Conservation (phyloP, 352 stramenopile species). For the Thraustochytrium sp. region DNA sequence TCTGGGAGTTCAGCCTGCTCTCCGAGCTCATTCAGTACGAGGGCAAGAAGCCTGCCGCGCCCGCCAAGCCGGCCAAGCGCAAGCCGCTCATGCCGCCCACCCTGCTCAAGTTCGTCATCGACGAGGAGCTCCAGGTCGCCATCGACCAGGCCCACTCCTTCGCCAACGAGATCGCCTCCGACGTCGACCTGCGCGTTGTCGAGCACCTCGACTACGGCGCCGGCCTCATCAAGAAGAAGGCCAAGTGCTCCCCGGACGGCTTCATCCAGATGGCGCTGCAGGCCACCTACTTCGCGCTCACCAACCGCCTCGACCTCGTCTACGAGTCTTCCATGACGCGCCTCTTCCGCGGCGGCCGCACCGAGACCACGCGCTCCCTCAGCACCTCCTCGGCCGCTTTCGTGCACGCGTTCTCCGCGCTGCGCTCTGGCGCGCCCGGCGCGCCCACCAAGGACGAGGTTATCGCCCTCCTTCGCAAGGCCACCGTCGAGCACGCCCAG, state of each 20-base stretch:
- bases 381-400: constrained; percentile 84
- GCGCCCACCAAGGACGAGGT: constrained; percentile 48
- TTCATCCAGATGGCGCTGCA: constrained; percentile 97
- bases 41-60: not conserved
- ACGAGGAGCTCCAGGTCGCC: constrained; percentile 64
- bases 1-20: constrained; percentile 72
- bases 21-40: not conserved
- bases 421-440: not conserved
- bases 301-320: constrained; percentile 80
- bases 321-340: constrained; percentile 95
- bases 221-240: constrained; percentile 84
- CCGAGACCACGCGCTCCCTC: constrained; percentile 61
- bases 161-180: constrained; percentile 64
- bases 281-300: constrained; percentile 89
- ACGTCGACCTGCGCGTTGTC: constrained; percentile 79
- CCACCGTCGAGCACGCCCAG: constrained; percentile 77
- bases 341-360: constrained; percentile 92
- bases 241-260: constrained; percentile 85
- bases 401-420: constrained; percentile 65
- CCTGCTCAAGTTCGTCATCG: constrained; percentile 31
- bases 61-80: not conserved
- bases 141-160: constrained; percentile 65
- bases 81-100: constrained; percentile 53
- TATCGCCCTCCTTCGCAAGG: constrained; percentile 74
- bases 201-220: constrained; percentile 84